Conservation (phyloP, 495 filamentous ascomycete genomes). For the Aspergillus ellipticus region DNA sequence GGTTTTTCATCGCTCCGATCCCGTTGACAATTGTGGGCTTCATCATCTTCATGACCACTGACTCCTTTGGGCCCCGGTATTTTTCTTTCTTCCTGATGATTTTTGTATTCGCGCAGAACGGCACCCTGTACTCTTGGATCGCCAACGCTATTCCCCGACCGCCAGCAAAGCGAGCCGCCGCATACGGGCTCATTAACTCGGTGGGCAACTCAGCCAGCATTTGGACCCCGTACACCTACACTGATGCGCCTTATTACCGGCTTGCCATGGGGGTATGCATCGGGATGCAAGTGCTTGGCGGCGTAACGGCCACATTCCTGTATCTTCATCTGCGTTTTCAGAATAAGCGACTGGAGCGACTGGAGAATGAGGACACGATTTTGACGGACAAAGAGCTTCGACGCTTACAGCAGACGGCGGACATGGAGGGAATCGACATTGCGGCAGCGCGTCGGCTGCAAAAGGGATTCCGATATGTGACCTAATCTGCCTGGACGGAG, state of each 20-base stretch:
- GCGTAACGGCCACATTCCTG: slow-evolving; percentile 35
- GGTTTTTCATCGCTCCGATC: slow-evolving; percentile 51
- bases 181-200: slow-evolving; percentile 53
- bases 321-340: slow-evolving; percentile 38
- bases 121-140: slow-evolving; percentile 54
- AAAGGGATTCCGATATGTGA: slow-evolving; percentile 48
- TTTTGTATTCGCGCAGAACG: slow-evolving; percentile 52
- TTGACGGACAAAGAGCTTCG: slow-evolving; percentile 40
- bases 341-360: slow-evolving; percentile 43
- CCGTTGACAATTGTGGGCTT: slow-evolving; percentile 48
- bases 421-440: slow-evolving; percentile 46
- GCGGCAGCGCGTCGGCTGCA: slow-evolving; percentile 41
- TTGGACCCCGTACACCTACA: slow-evolving; percentile 54
- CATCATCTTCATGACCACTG: slow-evolving; percentile 48
- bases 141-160: slow-evolving; percentile 49
- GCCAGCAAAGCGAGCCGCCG: slow-evolving; percentile 52
- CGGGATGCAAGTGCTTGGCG: slow-evolving; percentile 41
- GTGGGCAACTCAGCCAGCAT: slow-evolving; percentile 52
- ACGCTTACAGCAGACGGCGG: slow-evolving; percentile 43
- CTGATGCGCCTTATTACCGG: slow-evolving; percentile 37
- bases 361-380: slow-evolving; percentile 42
- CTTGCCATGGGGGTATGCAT: slow-evolving; percentile 47
- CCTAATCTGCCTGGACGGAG: not conserved
- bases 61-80: slow-evolving; percentile 46
- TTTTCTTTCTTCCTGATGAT: slow-evolving; percentile 54